Evolutionary conservation across 2,329 filamentous ascomycete species (phyloP).

Genomic region (Lecanosticta acicola): DNA sequence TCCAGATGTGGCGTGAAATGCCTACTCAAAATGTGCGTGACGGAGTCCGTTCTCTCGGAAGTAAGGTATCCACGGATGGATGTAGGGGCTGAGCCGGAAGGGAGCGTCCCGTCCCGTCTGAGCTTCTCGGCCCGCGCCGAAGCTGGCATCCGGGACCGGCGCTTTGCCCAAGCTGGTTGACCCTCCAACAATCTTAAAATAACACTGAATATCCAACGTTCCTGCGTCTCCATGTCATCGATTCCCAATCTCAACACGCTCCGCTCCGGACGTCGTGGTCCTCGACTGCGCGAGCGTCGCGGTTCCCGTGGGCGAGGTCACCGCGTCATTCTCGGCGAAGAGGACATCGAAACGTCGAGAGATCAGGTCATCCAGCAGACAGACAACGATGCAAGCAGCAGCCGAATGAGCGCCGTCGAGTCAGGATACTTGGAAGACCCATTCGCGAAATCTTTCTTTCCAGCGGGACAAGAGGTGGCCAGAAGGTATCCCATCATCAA

Average conservation of each 20-base stretch:
- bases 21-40: too few relatives aligned
- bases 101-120: too few relatives aligned
- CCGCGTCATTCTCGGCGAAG: constrained; percentile 13
- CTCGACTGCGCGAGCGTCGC: constrained; percentile 45
- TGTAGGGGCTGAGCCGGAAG: too few relatives aligned
- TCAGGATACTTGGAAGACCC: constrained; percentile 78
- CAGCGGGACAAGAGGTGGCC: constrained; percentile 41
- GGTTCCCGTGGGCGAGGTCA: constrained; percentile 36
- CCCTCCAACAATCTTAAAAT: too few relatives aligned
- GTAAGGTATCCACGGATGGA: too few relatives aligned
- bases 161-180: too few relatives aligned
- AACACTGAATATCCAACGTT: constrained; percentile 2
- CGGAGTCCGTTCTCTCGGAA: too few relatives aligned
- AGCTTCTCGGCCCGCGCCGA: too few relatives aligned
- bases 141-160: too few relatives aligned
- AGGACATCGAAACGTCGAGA: constrained; percentile 41
- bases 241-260: constrained; percentile 74
- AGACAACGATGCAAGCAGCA: constrained; percentile 85
- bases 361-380: constrained; percentile 81
- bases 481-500: constrained; percentile 88
- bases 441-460: constrained; percentile 67
- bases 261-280: constrained; percentile 43
- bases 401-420: constrained; percentile 80
- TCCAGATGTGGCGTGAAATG: too few relatives aligned
- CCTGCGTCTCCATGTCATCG: constrained; percentile 28